Evolutionary conservation across 441 rosid genomes (phyloP).

Genomic region (Adansonia grandidieri): DNA sequence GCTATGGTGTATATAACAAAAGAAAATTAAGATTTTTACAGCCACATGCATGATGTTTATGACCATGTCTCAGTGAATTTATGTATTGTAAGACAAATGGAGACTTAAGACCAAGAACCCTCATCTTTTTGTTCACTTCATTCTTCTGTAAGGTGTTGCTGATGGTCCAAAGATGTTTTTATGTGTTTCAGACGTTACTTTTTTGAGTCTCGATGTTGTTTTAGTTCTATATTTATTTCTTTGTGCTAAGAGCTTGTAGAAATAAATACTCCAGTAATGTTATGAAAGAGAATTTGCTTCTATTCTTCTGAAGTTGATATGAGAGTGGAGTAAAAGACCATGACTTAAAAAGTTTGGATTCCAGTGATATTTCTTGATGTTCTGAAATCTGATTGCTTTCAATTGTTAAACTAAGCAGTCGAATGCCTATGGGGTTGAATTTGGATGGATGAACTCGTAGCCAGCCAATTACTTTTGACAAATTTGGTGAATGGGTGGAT

Average conservation of each 20-base stretch:
- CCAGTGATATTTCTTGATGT: too few relatives aligned
- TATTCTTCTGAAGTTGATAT: neutral
- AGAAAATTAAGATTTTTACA: neutral
- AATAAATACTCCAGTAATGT: neutral
- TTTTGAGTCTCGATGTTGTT: neutral
- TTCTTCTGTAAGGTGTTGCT: constrained; percentile 9
- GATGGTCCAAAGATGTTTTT: constrained; percentile 18
- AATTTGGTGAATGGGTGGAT: too few relatives aligned
- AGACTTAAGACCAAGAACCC: neutral
- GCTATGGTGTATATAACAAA: constrained; percentile 35
- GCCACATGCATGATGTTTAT: neutral
- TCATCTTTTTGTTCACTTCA: neutral
- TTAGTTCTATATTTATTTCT: neutral
- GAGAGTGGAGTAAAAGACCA: neutral
- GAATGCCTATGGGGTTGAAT: too few relatives aligned
- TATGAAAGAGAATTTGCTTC: neutral
- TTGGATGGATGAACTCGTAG: too few relatives aligned
- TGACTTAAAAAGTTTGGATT: too few relatives aligned
- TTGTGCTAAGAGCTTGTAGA: neutral
- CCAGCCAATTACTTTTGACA: too few relatives aligned
- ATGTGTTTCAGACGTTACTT: neutral
- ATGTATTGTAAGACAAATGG: constrained; percentile 8
- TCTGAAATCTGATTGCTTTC: too few relatives aligned
- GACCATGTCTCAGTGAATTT: neutral
- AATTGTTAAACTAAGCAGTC: neutral